Conservation (phyloP, 768 basidiomycete genomes). For the Termitomyces sp. region DNA sequence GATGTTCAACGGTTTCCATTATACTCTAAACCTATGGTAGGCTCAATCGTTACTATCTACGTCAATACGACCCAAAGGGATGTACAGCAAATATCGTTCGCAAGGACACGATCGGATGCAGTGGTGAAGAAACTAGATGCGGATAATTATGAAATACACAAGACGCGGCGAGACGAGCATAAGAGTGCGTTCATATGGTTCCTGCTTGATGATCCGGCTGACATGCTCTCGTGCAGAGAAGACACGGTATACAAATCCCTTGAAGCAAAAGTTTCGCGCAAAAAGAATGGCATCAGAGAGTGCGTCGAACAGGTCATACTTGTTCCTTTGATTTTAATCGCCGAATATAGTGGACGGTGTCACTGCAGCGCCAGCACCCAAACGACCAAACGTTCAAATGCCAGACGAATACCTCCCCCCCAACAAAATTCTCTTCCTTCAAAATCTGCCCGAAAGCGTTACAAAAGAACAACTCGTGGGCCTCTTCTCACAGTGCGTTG, state of each 20-base stretch:
- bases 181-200: slow-evolving; percentile 62
- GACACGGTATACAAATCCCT: slow-evolving; percentile 85
- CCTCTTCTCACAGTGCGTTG: slow-evolving; percentile 79
- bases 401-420: slow-evolving; percentile 99
- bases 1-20: slow-evolving; percentile 94
- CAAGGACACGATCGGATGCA: slow-evolving; percentile 83
- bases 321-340: slow-evolving; percentile 6
- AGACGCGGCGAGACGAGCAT: slow-evolving; percentile 66
- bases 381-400: slow-evolving; percentile 90
- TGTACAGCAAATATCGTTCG: slow-evolving; percentile 90
- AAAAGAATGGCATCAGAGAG: slow-evolving; percentile 82
- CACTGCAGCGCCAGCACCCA: slow-evolving; percentile 60
- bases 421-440: slow-evolving; percentile 98
- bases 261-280: slow-evolving; percentile 80
- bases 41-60: slow-evolving; percentile 18
- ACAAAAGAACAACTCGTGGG: slow-evolving; percentile 90
- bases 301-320: slow-evolving; percentile 30
- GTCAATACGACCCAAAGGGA: background rate
- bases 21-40: slow-evolving; percentile 95
- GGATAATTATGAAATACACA: slow-evolving; percentile 70
- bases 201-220: slow-evolving; percentile 6
- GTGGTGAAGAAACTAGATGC: slow-evolving; percentile 77
- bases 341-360: slow-evolving; percentile 60
- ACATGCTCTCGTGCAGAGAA: slow-evolving; percentile 42
- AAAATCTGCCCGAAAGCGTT: slow-evolving; percentile 91